Evolutionary conservation across 495 filamentous ascomycete species (phyloP).

Genomic region (Lasiosphaeriaceae sp.): DNA sequence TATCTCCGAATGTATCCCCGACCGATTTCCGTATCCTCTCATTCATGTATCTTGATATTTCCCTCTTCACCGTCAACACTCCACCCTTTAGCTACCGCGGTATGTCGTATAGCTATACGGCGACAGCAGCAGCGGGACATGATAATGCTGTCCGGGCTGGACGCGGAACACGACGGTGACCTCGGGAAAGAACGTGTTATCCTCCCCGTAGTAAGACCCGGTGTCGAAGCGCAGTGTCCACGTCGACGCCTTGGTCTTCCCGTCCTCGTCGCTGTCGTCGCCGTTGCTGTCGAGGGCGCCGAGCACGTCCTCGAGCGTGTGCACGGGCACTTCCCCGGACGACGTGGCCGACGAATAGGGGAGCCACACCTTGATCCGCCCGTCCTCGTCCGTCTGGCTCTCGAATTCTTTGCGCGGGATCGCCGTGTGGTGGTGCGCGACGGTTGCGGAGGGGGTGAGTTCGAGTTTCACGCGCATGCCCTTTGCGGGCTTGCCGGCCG

Average conservation of each 20-base stretch:
- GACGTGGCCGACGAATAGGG: constrained; percentile 43
- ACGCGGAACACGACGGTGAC: constrained; percentile 85
- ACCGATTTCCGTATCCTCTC: too few relatives aligned
- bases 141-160: constrained; percentile 71
- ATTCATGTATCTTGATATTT: too few relatives aligned
- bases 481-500: constrained; percentile 59
- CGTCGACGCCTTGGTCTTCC: constrained; percentile 32
- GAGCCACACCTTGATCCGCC: constrained; percentile 77
- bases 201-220: constrained; percentile 69
- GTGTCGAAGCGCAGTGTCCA: constrained; percentile 80
- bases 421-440: constrained; percentile 17
- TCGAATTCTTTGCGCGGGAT: constrained; percentile 53
- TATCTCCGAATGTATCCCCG: too few relatives aligned
- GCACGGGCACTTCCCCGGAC: constrained; percentile 48
- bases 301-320: constrained; percentile 48
- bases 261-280: too few relatives aligned
- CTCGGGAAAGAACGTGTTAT: constrained; percentile 84
- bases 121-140: constrained; percentile 85
- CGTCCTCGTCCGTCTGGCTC: constrained; percentile 77
- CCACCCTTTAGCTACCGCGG: constrained; percentile 56
- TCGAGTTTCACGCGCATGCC: constrained; percentile 75
- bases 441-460: constrained; percentile 45
- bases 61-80: too few relatives aligned
- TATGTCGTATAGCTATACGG: constrained; percentile 95
- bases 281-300: constrained; percentile 26